These are phyloP conservation scores for Ophryocystis elektroscirrha DNA, from an alignment of 169 alveolate genomes.

Conservation along the genomic window DNA sequence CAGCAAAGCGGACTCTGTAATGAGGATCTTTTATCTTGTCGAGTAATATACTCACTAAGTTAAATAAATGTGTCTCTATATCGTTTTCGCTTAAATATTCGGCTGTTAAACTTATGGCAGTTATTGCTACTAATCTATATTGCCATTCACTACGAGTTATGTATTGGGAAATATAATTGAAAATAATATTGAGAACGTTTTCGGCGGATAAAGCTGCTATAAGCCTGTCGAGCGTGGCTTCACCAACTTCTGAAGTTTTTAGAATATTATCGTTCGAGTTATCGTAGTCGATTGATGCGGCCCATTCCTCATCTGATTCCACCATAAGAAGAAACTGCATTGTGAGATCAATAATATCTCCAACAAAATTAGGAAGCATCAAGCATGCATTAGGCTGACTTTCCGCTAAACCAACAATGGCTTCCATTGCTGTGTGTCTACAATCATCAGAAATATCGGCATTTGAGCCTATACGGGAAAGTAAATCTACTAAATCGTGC, in stretches of 20 bases:
- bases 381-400: no score
- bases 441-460: no score
- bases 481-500: no score
- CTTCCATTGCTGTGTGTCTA: no score
- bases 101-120: not conserved
- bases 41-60: not conserved
- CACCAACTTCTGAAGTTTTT: constrained; percentile 23
- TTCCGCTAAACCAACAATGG: no score
- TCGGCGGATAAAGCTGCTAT: constrained; percentile 1
- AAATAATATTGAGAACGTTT: not conserved
- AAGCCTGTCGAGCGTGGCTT: constrained; percentile 15
- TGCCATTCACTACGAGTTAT: not conserved
- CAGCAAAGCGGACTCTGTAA: constrained; percentile 64
- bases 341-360: no score
- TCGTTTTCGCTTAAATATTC: not conserved
- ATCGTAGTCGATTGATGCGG: no score
- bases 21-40: constrained; percentile 32
- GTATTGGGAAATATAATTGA: not conserved
- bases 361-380: no score
- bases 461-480: no score
- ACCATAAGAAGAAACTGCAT: no score
- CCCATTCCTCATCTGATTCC: no score
- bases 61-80: not conserved
- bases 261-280: no score
- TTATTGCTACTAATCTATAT: not conserved